These are phyloP conservation scores for Cinchona pubescens DNA, from an alignment of 257 asterid genomes.

Conservation along the genomic window DNA sequence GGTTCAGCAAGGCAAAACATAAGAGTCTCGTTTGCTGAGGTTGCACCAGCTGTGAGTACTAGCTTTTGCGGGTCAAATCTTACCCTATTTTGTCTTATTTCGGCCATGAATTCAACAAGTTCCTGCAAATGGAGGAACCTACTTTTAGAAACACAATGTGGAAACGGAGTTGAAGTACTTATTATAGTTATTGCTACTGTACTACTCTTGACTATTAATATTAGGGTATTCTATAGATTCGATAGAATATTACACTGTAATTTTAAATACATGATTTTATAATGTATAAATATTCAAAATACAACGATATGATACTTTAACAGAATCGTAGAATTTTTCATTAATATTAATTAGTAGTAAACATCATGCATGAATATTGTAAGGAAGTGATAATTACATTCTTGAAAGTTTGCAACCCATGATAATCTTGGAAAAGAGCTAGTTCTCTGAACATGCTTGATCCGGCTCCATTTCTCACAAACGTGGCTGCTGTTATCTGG, in stretches of 20 bases:
- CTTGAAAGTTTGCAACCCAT: slow-evolving; percentile 39
- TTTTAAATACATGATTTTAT: too few species aligned
- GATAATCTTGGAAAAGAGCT: slow-evolving; percentile 47
- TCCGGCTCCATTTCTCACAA: slow-evolving; percentile 23
- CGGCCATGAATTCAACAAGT: slow-evolving; percentile 31
- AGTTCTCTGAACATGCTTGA: slow-evolving; percentile 35
- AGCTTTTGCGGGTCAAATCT: slow-evolving; percentile 35
- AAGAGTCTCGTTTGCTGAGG: slow-evolving; percentile 42
- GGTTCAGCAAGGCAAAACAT: slow-evolving; percentile 43
- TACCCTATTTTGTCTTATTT: slow-evolving; percentile 33
- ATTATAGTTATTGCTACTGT: too few species aligned
- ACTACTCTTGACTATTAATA: too few species aligned
- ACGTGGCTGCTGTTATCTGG: slow-evolving; percentile 31
- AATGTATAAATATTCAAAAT: too few species aligned
- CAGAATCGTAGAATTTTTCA: too few species aligned
- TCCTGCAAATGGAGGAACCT: slow-evolving; percentile 24
- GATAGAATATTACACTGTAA: too few species aligned
- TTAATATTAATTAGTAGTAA: too few species aligned
- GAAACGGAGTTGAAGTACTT: too few species aligned
- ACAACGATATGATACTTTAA: too few species aligned
- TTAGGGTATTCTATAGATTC: too few species aligned
- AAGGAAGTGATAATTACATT: slow-evolving; percentile 14
- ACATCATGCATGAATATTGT: neutral
- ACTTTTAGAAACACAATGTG: neutral
- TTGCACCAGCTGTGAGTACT: slow-evolving; percentile 44